Evolutionary conservation across 2,329 filamentous ascomycete genomes (phyloP).

Genomic region (Venturiaceae sp.): DNA sequence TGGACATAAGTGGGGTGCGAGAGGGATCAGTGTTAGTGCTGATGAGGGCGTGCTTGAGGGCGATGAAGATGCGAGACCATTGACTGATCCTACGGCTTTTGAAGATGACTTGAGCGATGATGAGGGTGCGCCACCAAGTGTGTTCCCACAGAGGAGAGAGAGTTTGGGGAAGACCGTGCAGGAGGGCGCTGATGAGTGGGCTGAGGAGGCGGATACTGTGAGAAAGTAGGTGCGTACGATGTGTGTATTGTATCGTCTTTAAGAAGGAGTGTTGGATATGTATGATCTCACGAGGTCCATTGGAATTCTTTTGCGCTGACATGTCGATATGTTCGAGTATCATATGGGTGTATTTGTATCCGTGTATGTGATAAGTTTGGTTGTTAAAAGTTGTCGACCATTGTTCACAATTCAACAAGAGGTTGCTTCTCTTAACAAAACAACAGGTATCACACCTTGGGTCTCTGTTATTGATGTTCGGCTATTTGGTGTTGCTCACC

Average conservation of each 20-base stretch:
- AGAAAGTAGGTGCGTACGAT: too few species aligned
- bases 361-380: too few species aligned
- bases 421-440: too few species aligned
- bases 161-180: conserved; percentile 18
- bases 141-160: conserved; percentile 1
- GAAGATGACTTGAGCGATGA: conserved; percentile 34
- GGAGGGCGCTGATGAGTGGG: conserved; percentile 26
- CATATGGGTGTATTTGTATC: too few species aligned
- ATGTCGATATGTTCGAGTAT: too few species aligned
- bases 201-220: conserved; percentile 17
- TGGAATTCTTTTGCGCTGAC: too few species aligned
- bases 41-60: conserved; percentile 39
- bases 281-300: background rate
- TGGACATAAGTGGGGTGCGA: conserved; percentile 44
- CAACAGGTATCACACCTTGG: too few species aligned
- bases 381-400: too few species aligned
- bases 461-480: too few species aligned
- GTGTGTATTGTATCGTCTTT: too few species aligned
- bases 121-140: conserved; percentile 22
- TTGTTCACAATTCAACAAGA: too few species aligned
- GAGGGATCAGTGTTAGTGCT: conserved; percentile 50
- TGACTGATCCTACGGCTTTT: conserved; percentile 37
- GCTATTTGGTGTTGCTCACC: too few species aligned
- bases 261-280: background rate
- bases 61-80: conserved; percentile 23